Percentiles rank a stretch among this genome's conserved stretches.
These are phyloP conservation scores for Penicillium sclerotiorum DNA, from an alignment of 2,329 filamentous ascomycete genomes.

Conservation along the genomic window DNA sequence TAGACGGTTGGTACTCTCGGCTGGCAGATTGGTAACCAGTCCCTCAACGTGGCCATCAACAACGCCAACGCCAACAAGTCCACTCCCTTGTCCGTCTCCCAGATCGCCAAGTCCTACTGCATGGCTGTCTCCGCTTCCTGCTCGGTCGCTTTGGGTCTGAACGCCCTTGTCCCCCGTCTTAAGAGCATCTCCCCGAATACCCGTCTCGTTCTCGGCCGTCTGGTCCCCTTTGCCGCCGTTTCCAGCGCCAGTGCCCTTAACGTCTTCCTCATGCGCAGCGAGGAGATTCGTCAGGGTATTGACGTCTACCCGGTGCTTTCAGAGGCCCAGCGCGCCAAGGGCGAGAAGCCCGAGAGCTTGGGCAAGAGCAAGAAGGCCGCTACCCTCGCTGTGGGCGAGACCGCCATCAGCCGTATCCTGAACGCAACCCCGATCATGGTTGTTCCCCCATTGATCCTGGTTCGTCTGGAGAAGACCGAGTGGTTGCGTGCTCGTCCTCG, in stretches of 20 bases:
- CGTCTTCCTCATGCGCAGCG: constrained; percentile 95
- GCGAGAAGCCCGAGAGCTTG: constrained; percentile 67
- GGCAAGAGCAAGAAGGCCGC: constrained; percentile 89
- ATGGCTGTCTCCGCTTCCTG: constrained; percentile 92
- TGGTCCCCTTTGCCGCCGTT: constrained; percentile 95
- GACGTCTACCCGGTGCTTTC: constrained; percentile 85
- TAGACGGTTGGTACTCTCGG: constrained; percentile 82
- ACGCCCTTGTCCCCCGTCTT: constrained; percentile 82
- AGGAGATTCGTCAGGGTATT: constrained; percentile 91
- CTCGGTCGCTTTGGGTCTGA: constrained; percentile 88
- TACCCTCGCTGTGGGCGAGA: constrained; percentile 87
- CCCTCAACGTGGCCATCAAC: constrained; percentile 97
- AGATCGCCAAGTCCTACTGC: constrained; percentile 86
- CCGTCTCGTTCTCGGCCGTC: constrained; percentile 74
- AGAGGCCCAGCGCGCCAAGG: constrained; percentile 66
- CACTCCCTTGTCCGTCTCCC: constrained; percentile 76
- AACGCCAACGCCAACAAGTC: constrained; percentile 98
- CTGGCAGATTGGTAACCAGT: constrained; percentile 97
- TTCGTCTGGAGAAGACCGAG: constrained; percentile 77
- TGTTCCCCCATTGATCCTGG: constrained; percentile 81
- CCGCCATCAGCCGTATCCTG: constrained; percentile 84
- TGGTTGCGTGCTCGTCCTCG: constrained; percentile 80
- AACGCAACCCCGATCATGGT: constrained; percentile 98
- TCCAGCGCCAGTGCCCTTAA: constrained; percentile 89
- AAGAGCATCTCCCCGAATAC: constrained; percentile 75